These are phyloP conservation scores for Rhododendron henanense DNA, from an alignment of 148 eudicot genomes.

Conservation along the genomic window DNA sequence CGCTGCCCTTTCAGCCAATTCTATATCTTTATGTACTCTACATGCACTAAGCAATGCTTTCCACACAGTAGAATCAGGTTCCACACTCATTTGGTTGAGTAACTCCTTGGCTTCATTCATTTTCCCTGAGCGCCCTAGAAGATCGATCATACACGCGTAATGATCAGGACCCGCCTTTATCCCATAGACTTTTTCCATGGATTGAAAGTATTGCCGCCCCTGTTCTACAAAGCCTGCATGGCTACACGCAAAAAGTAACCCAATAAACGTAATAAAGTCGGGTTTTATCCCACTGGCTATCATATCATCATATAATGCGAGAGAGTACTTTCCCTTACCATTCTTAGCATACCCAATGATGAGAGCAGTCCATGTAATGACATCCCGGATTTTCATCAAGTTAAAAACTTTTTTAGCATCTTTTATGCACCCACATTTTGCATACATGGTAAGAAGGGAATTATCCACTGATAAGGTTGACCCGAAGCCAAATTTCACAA, in stretches of 20 bases:
- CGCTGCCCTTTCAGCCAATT: constrained; percentile 59
- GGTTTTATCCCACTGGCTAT: constrained; percentile 46
- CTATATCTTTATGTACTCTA: constrained; percentile 47
- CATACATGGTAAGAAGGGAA: constrained; percentile 67
- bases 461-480: constrained; percentile 51
- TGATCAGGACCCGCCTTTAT: constrained; percentile 58
- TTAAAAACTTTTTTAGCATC: constrained; percentile 51
- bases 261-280: constrained; percentile 63
- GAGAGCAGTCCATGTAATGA: constrained; percentile 76
- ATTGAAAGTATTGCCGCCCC: constrained; percentile 53
- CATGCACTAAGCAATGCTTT: constrained; percentile 64
- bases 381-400: constrained; percentile 34
- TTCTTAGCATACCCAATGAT: constrained; percentile 77
- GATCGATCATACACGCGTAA: constrained; percentile 70
- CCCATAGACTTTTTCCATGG: constrained; percentile 53
- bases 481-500: constrained; percentile 41
- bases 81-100: constrained; percentile 45
- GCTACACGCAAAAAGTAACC: constrained; percentile 71
- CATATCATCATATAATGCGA: constrained; percentile 52
- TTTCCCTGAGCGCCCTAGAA: constrained; percentile 60
- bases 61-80: constrained; percentile 66
- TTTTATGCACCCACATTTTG: constrained; percentile 74
- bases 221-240: constrained; percentile 58
- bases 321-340: constrained; percentile 41
- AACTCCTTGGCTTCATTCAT: constrained; percentile 46